Conservation (phyloP, 192 early-diverging fungal species). For the Coemansia sp. region DNA sequence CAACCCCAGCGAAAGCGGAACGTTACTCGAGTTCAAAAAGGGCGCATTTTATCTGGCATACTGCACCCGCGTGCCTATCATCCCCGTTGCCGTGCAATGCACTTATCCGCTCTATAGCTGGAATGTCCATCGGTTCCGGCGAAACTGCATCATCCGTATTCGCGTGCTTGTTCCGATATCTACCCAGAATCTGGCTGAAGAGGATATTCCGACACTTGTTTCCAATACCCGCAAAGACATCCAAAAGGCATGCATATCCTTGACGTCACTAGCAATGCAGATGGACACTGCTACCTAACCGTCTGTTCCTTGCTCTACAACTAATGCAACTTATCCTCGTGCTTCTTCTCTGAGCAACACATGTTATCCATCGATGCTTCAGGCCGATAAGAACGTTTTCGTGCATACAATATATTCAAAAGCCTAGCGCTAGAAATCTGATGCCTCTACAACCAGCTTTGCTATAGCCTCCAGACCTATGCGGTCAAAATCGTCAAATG, state of each 20-base stretch:
- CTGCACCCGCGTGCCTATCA: constrained; percentile 80
- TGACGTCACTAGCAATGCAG: constrained; percentile 13
- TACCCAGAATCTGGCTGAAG: constrained; percentile 45
- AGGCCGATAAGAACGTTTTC: no score
- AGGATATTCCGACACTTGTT: constrained; percentile 51
- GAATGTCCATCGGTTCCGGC: constrained; percentile 33
- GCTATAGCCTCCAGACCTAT: constrained; percentile 67
- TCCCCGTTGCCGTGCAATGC: constrained; percentile 84
- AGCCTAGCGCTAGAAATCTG: constrained; percentile 23
- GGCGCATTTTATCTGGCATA: constrained; percentile 94
- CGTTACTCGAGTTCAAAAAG: constrained; percentile 92
- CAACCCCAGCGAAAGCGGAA: constrained; percentile 65
- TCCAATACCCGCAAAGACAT: constrained; percentile 41
- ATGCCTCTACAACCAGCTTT: constrained; percentile 59
- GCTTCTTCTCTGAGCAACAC: background rate
- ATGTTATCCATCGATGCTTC: background rate
- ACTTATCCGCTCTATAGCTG: constrained; percentile 54
- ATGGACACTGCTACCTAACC: background rate
- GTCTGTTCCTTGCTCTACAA: background rate
- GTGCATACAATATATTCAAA: background rate
- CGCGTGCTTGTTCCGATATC: constrained; percentile 51
- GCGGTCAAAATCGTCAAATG: constrained; percentile 69
- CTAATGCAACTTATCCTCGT: background rate
- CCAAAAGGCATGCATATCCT: constrained; percentile 37
- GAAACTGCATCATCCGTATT: constrained; percentile 45